These are phyloP conservation scores for Macrolepiota albuminosa DNA, from an alignment of 768 basidiomycete species.

Conservation along the genomic window DNA sequence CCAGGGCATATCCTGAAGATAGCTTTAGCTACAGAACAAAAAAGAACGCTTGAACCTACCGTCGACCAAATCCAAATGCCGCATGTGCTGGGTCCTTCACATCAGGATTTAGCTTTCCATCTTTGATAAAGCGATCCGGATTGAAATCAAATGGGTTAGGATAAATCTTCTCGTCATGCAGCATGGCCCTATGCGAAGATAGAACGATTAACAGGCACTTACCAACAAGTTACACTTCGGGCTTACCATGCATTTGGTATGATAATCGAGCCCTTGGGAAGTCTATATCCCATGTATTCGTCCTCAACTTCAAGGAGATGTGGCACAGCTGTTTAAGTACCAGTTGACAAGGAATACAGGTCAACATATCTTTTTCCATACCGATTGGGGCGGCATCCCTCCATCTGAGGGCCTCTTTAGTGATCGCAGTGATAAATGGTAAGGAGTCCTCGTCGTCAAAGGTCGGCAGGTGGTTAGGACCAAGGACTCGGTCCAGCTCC, in stretches of 20 bases:
- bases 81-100: slow-evolving; percentile 1
- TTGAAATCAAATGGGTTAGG: slow-evolving; percentile 26
- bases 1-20: too few relatives aligned
- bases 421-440: slow-evolving; percentile 28
- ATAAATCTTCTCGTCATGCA: slow-evolving; percentile 26
- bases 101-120: slow-evolving; percentile 14
- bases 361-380: slow-evolving; percentile 1
- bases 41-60: slow-evolving; percentile 3
- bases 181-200: slow-evolving; percentile 25
- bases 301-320: slow-evolving; percentile 26
- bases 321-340: slow-evolving; percentile 20
- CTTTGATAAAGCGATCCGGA: slow-evolving; percentile 17
- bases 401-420: slow-evolving; percentile 28
- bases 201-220: background rate
- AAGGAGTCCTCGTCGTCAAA: slow-evolving; percentile 23
- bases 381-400: slow-evolving; percentile 20
- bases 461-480: slow-evolving; percentile 21
- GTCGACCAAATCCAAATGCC: slow-evolving; percentile 18
- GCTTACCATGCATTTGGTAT: slow-evolving; percentile 26
- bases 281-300: slow-evolving; percentile 28
- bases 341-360: background rate
- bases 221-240: background rate
- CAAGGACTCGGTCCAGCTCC: slow-evolving; percentile 15
- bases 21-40: too few relatives aligned
- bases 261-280: slow-evolving; percentile 27